A percentile compares a stretch with the other conserved stretches of the same genome.
phyloP scores from a whole-genome alignment of 371 early-diverging fungal genomes.

The Mortierella sp. region DNA sequence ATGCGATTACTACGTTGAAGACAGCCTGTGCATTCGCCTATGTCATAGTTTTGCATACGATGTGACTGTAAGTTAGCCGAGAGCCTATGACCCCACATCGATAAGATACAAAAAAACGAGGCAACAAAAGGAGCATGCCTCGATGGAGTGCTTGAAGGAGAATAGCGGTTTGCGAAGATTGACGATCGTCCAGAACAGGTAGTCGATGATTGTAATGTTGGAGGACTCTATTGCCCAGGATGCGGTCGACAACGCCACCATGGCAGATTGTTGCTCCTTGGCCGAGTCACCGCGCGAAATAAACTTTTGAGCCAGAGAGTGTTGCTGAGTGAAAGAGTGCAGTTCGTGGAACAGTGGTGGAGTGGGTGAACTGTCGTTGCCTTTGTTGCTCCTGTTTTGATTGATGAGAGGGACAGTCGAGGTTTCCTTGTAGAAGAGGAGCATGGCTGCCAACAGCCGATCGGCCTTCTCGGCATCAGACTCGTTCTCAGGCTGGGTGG shows the following conservation, averaged over 20 bases:
- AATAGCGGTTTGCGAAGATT: constrained; percentile 14
- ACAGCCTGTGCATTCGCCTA: constrained; percentile 38
- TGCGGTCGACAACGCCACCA: background rate
- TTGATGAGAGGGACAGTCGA: background rate
- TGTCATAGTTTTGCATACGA: no score
- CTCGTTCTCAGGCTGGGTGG: background rate
- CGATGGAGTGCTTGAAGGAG: constrained; percentile 25
- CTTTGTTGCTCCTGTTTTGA: no score
- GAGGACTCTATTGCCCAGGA: background rate
- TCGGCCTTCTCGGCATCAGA: constrained; percentile 12
- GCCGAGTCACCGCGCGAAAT: constrained; percentile 8
- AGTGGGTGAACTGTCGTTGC: no score
- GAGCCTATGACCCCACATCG: background rate
- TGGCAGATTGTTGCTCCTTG: constrained; percentile 10
- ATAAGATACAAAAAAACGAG: no score
- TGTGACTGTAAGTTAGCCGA: no score
- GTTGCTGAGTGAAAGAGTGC: background rate
- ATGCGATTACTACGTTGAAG: constrained; percentile 44
- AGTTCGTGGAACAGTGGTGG: constrained; percentile 13
- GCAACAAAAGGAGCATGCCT: constrained; percentile 1
- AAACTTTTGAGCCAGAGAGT: background rate
- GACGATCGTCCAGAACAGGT: constrained; percentile 26
- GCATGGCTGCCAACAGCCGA: constrained; percentile 32
- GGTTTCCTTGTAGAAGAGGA: constrained; percentile 34
- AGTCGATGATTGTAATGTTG: background rate